Conservation (phyloP, 2,329 filamentous ascomycete genomes). For the Sclerotinia spermophila region DNA sequence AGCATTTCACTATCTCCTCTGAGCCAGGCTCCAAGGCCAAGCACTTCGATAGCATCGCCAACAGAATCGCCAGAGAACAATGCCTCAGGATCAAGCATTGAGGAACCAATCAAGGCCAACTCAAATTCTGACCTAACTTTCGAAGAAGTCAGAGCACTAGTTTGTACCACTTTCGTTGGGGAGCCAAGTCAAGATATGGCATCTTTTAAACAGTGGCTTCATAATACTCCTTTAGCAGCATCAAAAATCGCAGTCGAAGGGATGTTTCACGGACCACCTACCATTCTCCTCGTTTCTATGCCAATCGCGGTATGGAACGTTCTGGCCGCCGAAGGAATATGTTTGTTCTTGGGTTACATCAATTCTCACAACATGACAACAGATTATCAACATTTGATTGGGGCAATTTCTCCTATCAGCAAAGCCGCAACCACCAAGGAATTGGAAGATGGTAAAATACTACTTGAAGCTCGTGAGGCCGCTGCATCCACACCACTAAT, state of each 20-base stretch:
- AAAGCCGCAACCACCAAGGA: constrained; percentile 48
- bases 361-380: constrained; percentile 65
- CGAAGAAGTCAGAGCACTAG: constrained; percentile 59
- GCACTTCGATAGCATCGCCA: constrained; percentile 36
- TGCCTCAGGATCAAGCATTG: constrained; percentile 22
- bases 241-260: constrained; percentile 61
- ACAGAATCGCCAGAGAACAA: constrained; percentile 33
- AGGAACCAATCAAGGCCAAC: constrained; percentile 31
- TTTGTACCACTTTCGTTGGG: constrained; percentile 64
- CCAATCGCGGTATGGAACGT: constrained; percentile 60
- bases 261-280: constrained; percentile 65
- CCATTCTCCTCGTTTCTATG: constrained; percentile 64
- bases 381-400: constrained; percentile 57
- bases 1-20: constrained; percentile 49
- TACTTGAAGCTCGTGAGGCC: constrained; percentile 44
- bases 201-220: constrained; percentile 64
- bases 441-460: constrained; percentile 54
- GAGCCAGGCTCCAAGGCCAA: constrained; percentile 30
- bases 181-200: constrained; percentile 64
- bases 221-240: constrained; percentile 53
- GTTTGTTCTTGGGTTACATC: constrained; percentile 61
- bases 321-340: constrained; percentile 63
- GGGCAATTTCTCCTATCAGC: constrained; percentile 40
- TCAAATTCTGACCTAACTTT: constrained; percentile 51
- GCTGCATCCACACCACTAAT: constrained; percentile 37